Conservation (phyloP, 1,139 yeast genomes). For the Debaryomycetaceae sp. region DNA sequence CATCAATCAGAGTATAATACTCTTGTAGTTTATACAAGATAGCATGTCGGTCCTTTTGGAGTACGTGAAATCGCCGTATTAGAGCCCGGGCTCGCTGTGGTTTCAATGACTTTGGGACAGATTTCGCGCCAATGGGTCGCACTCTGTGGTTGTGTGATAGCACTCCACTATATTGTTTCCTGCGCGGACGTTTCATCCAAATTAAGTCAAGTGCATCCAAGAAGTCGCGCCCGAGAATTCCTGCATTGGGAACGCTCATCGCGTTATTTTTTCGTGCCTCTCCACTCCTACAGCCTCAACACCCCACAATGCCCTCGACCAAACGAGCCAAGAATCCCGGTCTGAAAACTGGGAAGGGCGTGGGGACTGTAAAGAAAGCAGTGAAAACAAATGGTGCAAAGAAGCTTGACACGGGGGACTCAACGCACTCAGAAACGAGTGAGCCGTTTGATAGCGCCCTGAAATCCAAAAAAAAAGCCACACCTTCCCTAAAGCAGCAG, state of each 20-base stretch:
- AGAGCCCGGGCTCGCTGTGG: constrained; percentile 59
- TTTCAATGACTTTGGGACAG: constrained; percentile 31
- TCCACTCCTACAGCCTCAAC: not conserved
- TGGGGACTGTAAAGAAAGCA: constrained; percentile 1
- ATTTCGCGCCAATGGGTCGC: constrained; percentile 9
- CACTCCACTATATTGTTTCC: constrained; percentile 3
- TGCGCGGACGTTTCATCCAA: not conserved
- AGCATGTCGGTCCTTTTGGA: constrained; percentile 38
- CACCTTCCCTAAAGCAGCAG: constrained; percentile 23
- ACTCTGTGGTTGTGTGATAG: constrained; percentile 3
- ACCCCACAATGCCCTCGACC: not conserved
- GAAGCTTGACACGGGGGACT: constrained; percentile 1
- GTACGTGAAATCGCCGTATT: constrained; percentile 57
- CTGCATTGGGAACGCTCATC: no score
- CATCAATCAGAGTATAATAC: constrained; percentile 7
- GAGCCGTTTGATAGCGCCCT: constrained; percentile 2
- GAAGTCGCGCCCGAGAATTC: no score
- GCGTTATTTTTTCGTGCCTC: no score
- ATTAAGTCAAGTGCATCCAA: no score
- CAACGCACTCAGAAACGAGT: not conserved
- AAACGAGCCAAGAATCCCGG: constrained; percentile 1
- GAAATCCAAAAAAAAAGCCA: constrained; percentile 5
- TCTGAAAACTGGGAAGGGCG: no score
- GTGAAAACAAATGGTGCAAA: constrained; percentile 1
- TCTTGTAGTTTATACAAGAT: constrained; percentile 17